phyloP scores from a whole-genome alignment of 176 grass and related monocot species.

The Aegilops tauschii region DNA sequence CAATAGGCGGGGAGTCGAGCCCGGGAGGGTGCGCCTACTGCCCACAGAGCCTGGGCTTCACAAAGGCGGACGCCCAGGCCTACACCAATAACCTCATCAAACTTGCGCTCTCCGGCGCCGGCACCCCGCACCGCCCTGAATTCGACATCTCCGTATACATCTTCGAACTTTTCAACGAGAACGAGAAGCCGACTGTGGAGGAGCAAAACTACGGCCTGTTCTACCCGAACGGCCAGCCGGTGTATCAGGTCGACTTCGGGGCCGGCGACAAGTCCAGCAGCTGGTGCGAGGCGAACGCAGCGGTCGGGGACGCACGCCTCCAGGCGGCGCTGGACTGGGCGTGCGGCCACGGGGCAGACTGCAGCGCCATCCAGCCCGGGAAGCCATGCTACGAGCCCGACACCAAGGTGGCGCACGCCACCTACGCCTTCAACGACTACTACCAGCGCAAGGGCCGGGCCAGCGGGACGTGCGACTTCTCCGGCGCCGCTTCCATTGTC shows the following conservation, averaged over 20 bases:
- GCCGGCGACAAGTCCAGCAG: constrained; percentile 1
- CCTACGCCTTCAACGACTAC: constrained; percentile 14
- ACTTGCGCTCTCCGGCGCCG: constrained; percentile 40
- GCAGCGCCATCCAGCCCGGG: constrained; percentile 20
- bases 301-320: not conserved
- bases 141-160: constrained; percentile 57
- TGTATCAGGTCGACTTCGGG: constrained; percentile 48
- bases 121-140: constrained; percentile 39
- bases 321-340: constrained; percentile 43
- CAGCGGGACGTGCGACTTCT: constrained; percentile 46
- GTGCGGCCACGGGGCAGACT: constrained; percentile 20
- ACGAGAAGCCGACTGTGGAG: constrained; percentile 38
- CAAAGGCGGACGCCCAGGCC: constrained; percentile 33
- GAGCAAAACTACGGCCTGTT: constrained; percentile 68
- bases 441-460: constrained; percentile 33
- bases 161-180: constrained; percentile 76
- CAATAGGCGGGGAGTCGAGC: not conserved
- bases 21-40: not conserved
- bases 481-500: constrained; percentile 32
- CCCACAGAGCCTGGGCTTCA: not conserved
- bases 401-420: constrained; percentile 32
- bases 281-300: constrained; percentile 44
- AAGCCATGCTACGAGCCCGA: constrained; percentile 42
- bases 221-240: constrained; percentile 45
- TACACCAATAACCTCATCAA: constrained; percentile 55